Base-by-base conservation (phyloP, 2,329 filamentous ascomycete genomes). In the Coniochaeta prunicola region DNA sequence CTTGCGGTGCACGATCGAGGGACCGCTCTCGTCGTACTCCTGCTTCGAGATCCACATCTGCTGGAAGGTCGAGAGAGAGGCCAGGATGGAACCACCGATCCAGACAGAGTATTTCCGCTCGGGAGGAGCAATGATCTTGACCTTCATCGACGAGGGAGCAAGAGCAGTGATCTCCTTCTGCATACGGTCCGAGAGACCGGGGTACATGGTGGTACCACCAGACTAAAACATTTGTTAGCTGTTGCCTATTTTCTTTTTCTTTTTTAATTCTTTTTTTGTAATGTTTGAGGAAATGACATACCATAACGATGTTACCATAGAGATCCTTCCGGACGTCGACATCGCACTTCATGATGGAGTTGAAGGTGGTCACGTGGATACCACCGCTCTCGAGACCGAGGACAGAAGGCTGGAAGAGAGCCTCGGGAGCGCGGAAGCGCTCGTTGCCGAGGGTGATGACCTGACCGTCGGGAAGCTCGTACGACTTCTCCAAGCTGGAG, bases 31-130 rank as follows among this genome's bases (percentile, higher is more conserved):
- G 85, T 99, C 94, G 88, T 97, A 97, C 86, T 97, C 93, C 85
- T 99, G 94, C 92, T 99, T 99, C 73, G 94, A 99, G 88, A 99
- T 97, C 94, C 94, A 99, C 94, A 99, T 99, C 85, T 99, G 94
- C 87, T 99, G 94, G 93, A 99, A 99, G 80, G 94, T 99, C 70
- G 94, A 99, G 73, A 99, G 90, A 66, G 94, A 99, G 71, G 94
- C 94, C 75, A 99, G 83, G 83, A 99, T 99, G 80, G 94, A 99
- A 87, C 94, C 94, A 94, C 94, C 94, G 79, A 99, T 99, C 94
- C 94, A 99, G 86, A 99, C 94, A 66, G 94, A 97, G 91, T 99
- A 99, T 88, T 99, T 99, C 82, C 94, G 91, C 90, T 99, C 94
- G 70, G 94, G 94, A 71, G 94, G 94, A 83, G 94, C 94, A 77